These are phyloP conservation scores for Aspergillus persii DNA, from an alignment of 2,329 filamentous ascomycete genomes.

Conservation along the genomic window DNA sequence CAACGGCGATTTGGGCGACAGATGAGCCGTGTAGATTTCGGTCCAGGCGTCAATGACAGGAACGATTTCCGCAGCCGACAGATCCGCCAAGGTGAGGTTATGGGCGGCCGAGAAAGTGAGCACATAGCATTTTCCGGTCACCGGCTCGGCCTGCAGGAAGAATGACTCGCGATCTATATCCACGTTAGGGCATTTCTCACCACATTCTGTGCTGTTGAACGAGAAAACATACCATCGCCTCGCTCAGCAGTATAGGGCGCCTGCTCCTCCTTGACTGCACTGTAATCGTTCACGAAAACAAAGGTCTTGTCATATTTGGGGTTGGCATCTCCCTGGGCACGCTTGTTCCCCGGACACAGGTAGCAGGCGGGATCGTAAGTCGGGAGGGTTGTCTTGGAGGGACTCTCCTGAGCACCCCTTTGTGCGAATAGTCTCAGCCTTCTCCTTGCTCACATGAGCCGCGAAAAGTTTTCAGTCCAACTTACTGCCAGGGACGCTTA, in stretches of 20 bases:
- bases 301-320: slow-evolving; percentile 85
- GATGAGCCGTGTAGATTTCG: slow-evolving; percentile 77
- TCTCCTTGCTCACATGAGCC: background rate
- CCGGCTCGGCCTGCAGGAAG: slow-evolving; percentile 77
- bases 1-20: slow-evolving; percentile 70
- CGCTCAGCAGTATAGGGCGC: slow-evolving; percentile 65
- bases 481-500: slow-evolving; percentile 97
- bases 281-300: slow-evolving; percentile 96
- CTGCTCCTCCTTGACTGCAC: slow-evolving; percentile 91
- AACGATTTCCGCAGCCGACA: slow-evolving; percentile 71
- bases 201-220: background rate
- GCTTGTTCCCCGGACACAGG: slow-evolving; percentile 85
- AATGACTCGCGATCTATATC: slow-evolving; percentile 66
- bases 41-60: slow-evolving; percentile 90
- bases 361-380: slow-evolving; percentile 91
- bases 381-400: slow-evolving; percentile 67
- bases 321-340: slow-evolving; percentile 82
- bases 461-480: slow-evolving; percentile 15
- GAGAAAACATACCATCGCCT: slow-evolving; percentile 47
- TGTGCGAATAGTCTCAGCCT: background rate
- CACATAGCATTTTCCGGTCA: slow-evolving; percentile 95
- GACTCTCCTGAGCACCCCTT: slow-evolving; percentile 75
- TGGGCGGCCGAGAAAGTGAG: slow-evolving; percentile 90
- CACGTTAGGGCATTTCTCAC: slow-evolving; percentile 6
- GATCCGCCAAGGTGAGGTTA: slow-evolving; percentile 88